These are phyloP conservation scores for Polymyxa betae DNA, from an alignment of 208 protist genomes.

Conservation along the genomic window DNA sequence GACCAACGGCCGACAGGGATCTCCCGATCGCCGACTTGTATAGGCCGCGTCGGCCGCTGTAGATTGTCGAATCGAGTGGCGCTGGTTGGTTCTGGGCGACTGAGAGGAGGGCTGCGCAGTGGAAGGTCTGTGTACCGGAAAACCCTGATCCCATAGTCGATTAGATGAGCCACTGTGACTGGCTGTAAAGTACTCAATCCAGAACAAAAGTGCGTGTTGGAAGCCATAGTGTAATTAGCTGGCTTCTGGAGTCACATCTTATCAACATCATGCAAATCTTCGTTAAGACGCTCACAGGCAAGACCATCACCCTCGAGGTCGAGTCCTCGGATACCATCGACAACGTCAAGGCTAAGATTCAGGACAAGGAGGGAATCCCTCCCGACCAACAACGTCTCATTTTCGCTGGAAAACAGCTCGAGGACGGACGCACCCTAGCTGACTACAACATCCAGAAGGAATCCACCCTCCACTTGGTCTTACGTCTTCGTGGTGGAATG, in stretches of 20 bases:
- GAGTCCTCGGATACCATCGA: constrained; percentile 93
- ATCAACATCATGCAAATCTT: constrained; percentile 87
- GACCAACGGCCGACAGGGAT: too few relatives aligned
- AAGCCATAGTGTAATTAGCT: neutral
- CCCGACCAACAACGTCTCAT: constrained; percentile 78
- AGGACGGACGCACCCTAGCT: constrained; percentile 75
- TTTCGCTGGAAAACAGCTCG: constrained; percentile 79
- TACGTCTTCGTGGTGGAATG: constrained; percentile 85
- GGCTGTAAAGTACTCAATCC: too few relatives aligned
- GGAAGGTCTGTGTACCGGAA: too few relatives aligned
- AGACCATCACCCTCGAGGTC: constrained; percentile 97
- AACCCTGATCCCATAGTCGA: too few relatives aligned
- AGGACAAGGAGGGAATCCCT: constrained; percentile 94
- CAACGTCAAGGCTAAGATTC: constrained; percentile 96
- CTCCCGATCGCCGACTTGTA: too few relatives aligned
- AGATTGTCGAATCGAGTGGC: too few relatives aligned
- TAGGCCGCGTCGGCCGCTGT: too few relatives aligned
- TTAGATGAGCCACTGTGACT: too few relatives aligned
- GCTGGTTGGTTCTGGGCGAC: too few relatives aligned
- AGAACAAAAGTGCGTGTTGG: too few relatives aligned
- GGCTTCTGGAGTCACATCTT: neutral
- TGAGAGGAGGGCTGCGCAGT: too few relatives aligned
- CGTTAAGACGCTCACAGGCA: constrained; percentile 94
- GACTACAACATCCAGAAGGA: constrained; percentile 91
- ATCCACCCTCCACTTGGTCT: constrained; percentile 97